Conservation (phyloP, 371 early-diverging fungal genomes). For the Mucor circinelloides region DNA sequence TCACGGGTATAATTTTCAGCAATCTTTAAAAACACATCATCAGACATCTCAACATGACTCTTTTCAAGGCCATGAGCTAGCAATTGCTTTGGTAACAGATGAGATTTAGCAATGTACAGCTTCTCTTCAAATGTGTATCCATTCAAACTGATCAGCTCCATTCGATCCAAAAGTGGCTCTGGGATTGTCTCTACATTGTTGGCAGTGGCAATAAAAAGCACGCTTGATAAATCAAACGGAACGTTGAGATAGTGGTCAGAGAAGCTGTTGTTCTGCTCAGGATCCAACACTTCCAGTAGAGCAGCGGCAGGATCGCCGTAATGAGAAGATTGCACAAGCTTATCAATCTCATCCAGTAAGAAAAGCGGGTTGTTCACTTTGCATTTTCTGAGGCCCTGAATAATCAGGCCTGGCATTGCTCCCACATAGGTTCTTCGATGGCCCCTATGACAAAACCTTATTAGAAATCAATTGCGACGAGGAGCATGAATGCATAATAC, state of each 20-base stretch:
- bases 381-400: constrained; percentile 74
- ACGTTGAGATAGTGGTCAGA: constrained; percentile 87
- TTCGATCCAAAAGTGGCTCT: constrained; percentile 82
- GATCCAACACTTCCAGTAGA: constrained; percentile 86
- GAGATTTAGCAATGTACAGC: constrained; percentile 51
- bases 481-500: constrained; percentile 7
- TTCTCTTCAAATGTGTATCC: constrained; percentile 91
- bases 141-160: constrained; percentile 82
- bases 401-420: constrained; percentile 83
- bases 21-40: constrained; percentile 62
- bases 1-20: constrained; percentile 83
- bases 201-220: constrained; percentile 88
- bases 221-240: constrained; percentile 84
- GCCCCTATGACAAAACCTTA: constrained; percentile 52
- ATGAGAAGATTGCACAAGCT: constrained; percentile 64
- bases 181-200: constrained; percentile 82
- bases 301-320: constrained; percentile 87
- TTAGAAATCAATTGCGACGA: not conserved
- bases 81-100: constrained; percentile 73
- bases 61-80: constrained; percentile 63
- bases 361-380: constrained; percentile 85
- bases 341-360: constrained; percentile 71
- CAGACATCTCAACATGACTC: constrained; percentile 47
- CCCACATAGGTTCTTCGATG: constrained; percentile 92
- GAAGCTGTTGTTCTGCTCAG: constrained; percentile 83